Percentiles rank a stretch among this genome's conserved stretches.
Evolutionary conservation across 2,329 filamentous ascomycete species (phyloP).

Genomic region (Monosporascus sp.): DNA sequence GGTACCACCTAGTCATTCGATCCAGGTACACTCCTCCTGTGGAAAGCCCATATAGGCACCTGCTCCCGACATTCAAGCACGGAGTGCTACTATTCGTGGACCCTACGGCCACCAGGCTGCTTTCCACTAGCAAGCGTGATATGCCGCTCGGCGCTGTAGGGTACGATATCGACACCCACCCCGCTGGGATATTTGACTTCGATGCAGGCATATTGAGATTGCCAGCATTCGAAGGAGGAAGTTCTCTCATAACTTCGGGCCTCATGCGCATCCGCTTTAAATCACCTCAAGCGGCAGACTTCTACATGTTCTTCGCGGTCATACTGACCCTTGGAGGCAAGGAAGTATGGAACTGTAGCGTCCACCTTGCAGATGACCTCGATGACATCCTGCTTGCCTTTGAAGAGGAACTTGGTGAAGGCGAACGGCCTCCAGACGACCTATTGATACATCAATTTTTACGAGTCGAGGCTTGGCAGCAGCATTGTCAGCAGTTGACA

Average conservation of each 20-base stretch:
- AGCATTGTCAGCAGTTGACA: neutral
- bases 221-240: slow-evolving; percentile 4
- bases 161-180: slow-evolving; percentile 6
- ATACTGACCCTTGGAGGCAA: slow-evolving; percentile 1
- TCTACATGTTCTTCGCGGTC: slow-evolving; percentile 10
- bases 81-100: slow-evolving; percentile 5
- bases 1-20: slow-evolving; percentile 5
- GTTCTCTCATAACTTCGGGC: slow-evolving; percentile 4
- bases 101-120: slow-evolving; percentile 1
- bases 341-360: slow-evolving; percentile 4
- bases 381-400: slow-evolving; percentile 1
- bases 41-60: neutral
- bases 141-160: slow-evolving; percentile 5
- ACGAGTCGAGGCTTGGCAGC: slow-evolving; percentile 3
- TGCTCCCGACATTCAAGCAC: slow-evolving; percentile 3
- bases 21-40: neutral
- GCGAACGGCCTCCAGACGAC: neutral
- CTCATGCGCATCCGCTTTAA: slow-evolving; percentile 8
- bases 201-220: slow-evolving; percentile 1
- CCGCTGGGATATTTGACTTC: slow-evolving; percentile 4
- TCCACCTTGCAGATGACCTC: slow-evolving; percentile 1
- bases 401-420: neutral
- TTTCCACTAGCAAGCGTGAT: slow-evolving; percentile 3
- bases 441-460: slow-evolving; percentile 3
- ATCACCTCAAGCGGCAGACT: slow-evolving; percentile 4